Percentiles rank a stretch among this genome's conserved stretches.
Conservation (phyloP, 208 protist species). For the Acanthamoeba culbertsoni region DNA sequence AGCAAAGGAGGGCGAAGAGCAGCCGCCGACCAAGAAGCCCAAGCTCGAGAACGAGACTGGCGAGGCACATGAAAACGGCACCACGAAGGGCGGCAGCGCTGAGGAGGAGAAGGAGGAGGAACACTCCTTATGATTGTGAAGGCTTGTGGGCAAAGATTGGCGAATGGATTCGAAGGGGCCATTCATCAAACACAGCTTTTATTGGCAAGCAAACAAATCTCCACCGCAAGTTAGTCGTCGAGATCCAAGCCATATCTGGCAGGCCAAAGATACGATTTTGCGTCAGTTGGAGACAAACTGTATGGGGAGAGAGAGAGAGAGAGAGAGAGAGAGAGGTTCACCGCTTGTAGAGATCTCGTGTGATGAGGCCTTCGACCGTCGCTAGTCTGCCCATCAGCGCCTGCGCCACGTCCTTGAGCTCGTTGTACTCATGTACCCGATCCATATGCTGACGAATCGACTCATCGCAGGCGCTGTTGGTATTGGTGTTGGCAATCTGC, state of each 20-base stretch:
- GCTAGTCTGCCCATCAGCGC: constrained; percentile 24
- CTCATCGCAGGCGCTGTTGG: neutral
- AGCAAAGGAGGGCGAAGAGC: neutral
- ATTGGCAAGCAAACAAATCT: no score
- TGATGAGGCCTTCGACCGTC: constrained; percentile 15
- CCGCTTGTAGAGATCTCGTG: constrained; percentile 30
- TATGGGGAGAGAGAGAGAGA: neutral
- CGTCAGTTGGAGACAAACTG: neutral
- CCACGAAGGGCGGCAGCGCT: neutral
- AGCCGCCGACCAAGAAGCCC: neutral
- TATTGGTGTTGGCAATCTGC: no score
- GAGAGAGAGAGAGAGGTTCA: neutral
- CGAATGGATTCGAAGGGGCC: no score
- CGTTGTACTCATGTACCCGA: constrained; percentile 22
- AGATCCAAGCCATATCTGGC: neutral
- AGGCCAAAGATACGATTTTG: neutral
- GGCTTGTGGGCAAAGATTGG: neutral
- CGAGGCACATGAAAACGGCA: neutral
- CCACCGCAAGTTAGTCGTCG: neutral
- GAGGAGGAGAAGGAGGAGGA: neutral
- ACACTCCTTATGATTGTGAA: neutral
- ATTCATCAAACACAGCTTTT: no score
- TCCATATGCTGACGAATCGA: neutral
- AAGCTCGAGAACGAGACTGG: neutral
- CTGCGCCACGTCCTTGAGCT: constrained; percentile 44